Evolutionary conservation across 2,329 filamentous ascomycete genomes (phyloP), one percentile per base, ranked within the genome.

Genomic region (Apiospora saccharicola): DNA sequence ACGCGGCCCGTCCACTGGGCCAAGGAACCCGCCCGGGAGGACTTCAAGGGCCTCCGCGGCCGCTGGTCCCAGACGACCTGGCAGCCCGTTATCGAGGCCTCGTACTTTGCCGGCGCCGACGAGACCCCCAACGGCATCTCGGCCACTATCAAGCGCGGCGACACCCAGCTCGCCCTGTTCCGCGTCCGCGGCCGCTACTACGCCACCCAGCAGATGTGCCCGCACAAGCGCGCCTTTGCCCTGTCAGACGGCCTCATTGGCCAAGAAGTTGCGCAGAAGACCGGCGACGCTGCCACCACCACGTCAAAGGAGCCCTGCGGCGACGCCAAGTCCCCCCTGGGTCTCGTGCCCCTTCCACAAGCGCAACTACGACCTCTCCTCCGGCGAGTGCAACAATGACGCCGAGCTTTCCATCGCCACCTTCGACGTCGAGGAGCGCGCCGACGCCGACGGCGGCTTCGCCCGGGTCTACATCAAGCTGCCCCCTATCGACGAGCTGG

Each of bases 161-260:
- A 97, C 81, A 97, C 94, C 0, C 95, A 98, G 82, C 88, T 98
- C 1, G 94, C 95, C 10, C 85, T 98, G 70, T 98, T 95, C 90
- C 93, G 94, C 77, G 89, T 97, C 74, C 89, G 90, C 71, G 94
- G 94, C 26, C 89, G 89, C 71, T 97, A 92, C 86, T 96, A 96
- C 81, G 93, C 93, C 72, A 93, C 93, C 19, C 95, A 98, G 84
- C 94, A 98, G 80, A 98, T 98, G 95, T 98, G 95, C 81, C 95
- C 95, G 13, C 94, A 97, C 84, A 96, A 96, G 83, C 92, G 94
- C 14, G 92, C 94, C 0, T 98, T 98, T 78, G 92, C 95, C n/a
- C 89, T 98, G 37, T 93, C 92, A 0, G 95, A 98, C 80, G 94
- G 94, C 1, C 85, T 98, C 12, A 88, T 98, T 67, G 95, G 95